Evolutionary conservation across 78 protist genomes (phyloP), one percentile per base, ranked within the genome.

Genomic region (Ministeria vibrans): DNA sequence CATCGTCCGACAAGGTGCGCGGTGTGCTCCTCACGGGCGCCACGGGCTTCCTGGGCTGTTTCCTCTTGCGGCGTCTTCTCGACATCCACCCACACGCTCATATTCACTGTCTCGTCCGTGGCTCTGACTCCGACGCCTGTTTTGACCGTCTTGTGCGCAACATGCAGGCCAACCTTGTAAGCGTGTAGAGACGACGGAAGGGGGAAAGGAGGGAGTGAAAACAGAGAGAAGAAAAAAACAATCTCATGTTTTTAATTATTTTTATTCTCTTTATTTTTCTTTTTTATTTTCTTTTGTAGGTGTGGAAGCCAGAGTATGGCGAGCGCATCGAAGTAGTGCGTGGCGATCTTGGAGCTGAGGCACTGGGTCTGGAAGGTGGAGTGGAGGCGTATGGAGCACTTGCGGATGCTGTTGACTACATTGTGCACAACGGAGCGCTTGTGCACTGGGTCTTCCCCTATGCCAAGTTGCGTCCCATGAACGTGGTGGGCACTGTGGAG

Each of bases 371-470:
- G 51, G 5, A 18, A 0, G n/a, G n/a, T n/a, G n/a, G n/a, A n/a
- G 64, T 20, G 6, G 49, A 27, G 22, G 69, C 0, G 11, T 69
- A 23, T 25, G 77, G 25, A 9, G 22, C 6, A 0, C 69, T 66
- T 25, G 77, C 77, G 2, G 38, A 1, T 20, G 9, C 44, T 55
- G 34, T 59, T n/a, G 66, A 68, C 51, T 49, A 27, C 30, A 41
- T 84, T n/a, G 2, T 70, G 41, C 88, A 84, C 78, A 75, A 78
- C 44, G 92, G 92, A 36, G 90, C 91, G 0, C 30, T 72, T 23
- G 94, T 91, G 32, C 91, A 91, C 77, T 91, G 91, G 91, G 64
- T 88, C 36, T 73, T 68, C 55, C 92, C 94, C 2, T 91, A 91
- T 69, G 72, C 77, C 45, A 61, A 62, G 69, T 46, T 91, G 45